Evolutionary conservation across 306 rosid species (phyloP), one percentile per base, ranked within the genome.

Genomic region (Vachellia collinsii): DNA sequence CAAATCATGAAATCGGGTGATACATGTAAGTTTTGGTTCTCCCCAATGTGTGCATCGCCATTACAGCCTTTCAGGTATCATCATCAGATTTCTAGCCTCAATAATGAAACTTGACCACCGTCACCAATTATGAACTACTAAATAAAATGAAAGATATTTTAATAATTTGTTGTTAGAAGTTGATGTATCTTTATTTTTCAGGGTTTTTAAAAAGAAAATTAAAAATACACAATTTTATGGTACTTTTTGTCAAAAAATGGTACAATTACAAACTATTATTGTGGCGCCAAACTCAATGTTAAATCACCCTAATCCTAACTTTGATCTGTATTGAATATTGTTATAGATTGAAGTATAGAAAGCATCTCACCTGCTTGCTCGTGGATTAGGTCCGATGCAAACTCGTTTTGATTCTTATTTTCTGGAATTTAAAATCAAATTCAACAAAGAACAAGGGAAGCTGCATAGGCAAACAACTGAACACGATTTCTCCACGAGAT

Each of bases 381-480:
- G 11, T 98, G 97, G 54, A 95, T 92, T 2, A 92, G 73, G 84
- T 95, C 99, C 39, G 93, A 90, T 0, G 99, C 98, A 83, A 95
- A 95, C 79, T 95, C 99, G 0, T 97, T 91, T 6, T 92, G 82
- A 85, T 95, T 95, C 48, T 95, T 98, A 37, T 47, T 87, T 5
- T 93, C 99, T 7, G 99, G 99, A 36, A 95, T 90, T 0, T 0
- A n/a, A n/a, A n/a, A n/a, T 96, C 99, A 72, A 93, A 95, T 77
- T 95, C 98, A 0, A 87, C 58, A 70, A 95, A 95, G 79, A 63
- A 95, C 2, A 12, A 56, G 1, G 92, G 91, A 4, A 95, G 83
- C 68, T 81, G 91, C 17, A 70, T 1, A 0, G 99, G 98, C 0
- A 94, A 88, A 11, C 99, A 97, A 74, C 92, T 89, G 89, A 86